phyloP scores from a whole-genome alignment of 2,329 filamentous ascomycete species.

The Sarocladium oryzae region DNA sequence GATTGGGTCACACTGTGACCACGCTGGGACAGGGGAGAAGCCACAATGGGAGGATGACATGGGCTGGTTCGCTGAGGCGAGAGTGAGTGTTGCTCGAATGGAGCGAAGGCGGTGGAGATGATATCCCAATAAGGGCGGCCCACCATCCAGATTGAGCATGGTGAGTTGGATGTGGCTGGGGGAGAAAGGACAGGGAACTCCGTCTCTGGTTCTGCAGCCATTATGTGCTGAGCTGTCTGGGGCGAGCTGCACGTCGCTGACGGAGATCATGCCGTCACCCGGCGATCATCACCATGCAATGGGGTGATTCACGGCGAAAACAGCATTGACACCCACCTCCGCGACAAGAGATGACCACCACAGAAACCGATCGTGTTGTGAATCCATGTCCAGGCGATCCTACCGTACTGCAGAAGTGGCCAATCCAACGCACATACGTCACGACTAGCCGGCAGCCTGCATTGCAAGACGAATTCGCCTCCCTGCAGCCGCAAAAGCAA shows the following conservation, averaged over 20 bases:
- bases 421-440: neutral
- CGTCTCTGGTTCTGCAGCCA: neutral
- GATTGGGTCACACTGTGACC: conserved; percentile 1
- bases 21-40: neutral
- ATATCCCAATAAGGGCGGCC: conserved; percentile 1
- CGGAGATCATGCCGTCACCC: neutral
- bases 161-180: conserved; percentile 5
- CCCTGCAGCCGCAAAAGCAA: neutral
- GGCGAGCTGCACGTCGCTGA: neutral
- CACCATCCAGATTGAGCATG: neutral
- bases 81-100: neutral
- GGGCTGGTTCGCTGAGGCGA: neutral
- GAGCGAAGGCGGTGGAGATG: neutral
- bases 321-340: neutral
- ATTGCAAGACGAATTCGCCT: neutral
- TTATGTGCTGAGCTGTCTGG: neutral
- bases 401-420: neutral
- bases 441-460: neutral
- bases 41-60: conserved; percentile 4
- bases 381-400: neutral
- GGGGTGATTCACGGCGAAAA: neutral
- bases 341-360: neutral
- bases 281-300: neutral
- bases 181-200: neutral
- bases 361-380: neutral